Evolutionary conservation across 1,284 basidiomycete genomes (phyloP).

Genomic region (Hypsizygus ulmarius): DNA sequence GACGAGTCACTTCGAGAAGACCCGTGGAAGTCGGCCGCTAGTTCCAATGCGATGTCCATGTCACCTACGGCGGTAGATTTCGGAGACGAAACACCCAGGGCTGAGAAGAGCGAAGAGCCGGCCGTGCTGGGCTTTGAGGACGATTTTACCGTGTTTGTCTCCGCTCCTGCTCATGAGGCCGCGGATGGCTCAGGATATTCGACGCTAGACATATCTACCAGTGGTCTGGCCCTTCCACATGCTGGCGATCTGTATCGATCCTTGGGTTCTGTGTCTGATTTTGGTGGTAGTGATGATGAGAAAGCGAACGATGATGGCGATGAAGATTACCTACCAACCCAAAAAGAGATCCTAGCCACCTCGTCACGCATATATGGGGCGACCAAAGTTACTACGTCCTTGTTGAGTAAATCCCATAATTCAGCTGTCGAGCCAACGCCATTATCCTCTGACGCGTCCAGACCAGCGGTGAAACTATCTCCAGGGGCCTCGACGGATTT

Average conservation of each 20-base stretch:
- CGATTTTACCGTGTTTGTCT: conserved; percentile 72
- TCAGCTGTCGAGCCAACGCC: neutral
- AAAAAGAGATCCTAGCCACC: conserved; percentile 22
- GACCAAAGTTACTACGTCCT: conserved; percentile 11
- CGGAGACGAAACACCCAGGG: conserved; percentile 12
- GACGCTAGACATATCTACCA: conserved; percentile 12
- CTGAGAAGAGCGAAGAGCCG: conserved; percentile 5
- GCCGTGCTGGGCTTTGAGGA: conserved; percentile 62
- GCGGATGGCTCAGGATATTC: conserved; percentile 10
- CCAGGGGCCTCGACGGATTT: conserved; percentile 5
- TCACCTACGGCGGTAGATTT: conserved; percentile 26
- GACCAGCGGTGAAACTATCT: neutral
- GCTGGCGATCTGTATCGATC: conserved; percentile 21
- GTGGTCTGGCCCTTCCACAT: conserved; percentile 7
- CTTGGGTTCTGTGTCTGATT: conserved; percentile 28
- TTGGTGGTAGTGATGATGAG: conserved; percentile 24
- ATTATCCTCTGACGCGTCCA: neutral
- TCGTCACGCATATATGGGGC: conserved; percentile 51
- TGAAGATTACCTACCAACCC: conserved; percentile 22
- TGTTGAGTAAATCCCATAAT: neutral
- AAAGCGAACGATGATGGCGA: conserved; percentile 9
- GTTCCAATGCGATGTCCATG: conserved; percentile 16
- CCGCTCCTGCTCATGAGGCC: conserved; percentile 40
- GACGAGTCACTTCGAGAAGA: conserved; percentile 32
- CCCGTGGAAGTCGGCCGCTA: conserved; percentile 31